Conservation (phyloP, 768 basidiomycete species). For the Megacollybia marginata region DNA sequence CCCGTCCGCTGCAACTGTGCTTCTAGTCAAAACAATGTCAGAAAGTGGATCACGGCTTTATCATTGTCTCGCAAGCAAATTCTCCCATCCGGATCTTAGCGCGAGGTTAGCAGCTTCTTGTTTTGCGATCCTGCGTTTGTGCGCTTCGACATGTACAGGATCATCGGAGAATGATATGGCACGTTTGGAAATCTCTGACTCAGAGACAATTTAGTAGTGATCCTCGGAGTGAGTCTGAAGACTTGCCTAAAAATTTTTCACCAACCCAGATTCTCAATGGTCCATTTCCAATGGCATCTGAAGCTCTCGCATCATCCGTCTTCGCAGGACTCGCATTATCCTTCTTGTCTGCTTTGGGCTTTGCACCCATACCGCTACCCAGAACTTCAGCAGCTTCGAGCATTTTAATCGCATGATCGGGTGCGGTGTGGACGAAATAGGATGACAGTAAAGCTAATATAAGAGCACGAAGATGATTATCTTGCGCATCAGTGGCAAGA, state of each 20-base stretch:
- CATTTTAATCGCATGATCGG: conserved; percentile 58
- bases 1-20: no score
- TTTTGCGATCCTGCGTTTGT: no score
- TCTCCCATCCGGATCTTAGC: no score
- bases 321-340: conserved; percentile 1
- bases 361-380: conserved; percentile 62
- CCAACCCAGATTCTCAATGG: conserved; percentile 68
- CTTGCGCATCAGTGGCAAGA: conserved; percentile 48
- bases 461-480: conserved; percentile 69
- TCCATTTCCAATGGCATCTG: conserved; percentile 47
- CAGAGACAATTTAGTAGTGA: not conserved
- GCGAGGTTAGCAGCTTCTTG: no score
- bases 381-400: conserved; percentile 61
- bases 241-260: conserved; percentile 57
- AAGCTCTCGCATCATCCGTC: conserved; percentile 10
- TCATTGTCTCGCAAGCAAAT: no score
- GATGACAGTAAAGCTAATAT: conserved; percentile 62
- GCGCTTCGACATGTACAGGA: no score
- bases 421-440: conserved; percentile 65
- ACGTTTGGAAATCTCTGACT: not conserved
- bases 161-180: no score
- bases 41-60: no score
- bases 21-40: no score
- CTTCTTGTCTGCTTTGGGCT: conserved; percentile 2
- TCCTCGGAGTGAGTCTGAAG: not conserved